Evolutionary conservation across 2,329 filamentous ascomycete species (phyloP).

Genomic region (Alternaria atra): DNA sequence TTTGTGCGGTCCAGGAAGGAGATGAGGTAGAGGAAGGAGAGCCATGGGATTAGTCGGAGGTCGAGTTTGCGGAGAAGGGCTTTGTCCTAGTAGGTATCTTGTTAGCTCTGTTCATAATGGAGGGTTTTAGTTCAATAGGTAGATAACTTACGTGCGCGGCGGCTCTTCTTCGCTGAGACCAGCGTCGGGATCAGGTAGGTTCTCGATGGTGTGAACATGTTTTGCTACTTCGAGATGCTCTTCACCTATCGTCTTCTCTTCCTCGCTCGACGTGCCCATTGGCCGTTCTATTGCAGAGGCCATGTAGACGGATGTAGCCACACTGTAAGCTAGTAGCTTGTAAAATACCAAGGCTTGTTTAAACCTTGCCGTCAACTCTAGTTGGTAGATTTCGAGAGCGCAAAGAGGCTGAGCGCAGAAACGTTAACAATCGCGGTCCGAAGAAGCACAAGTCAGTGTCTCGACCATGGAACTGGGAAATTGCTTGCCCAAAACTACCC

Average conservation of each 20-base stretch:
- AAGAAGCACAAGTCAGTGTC: neutral
- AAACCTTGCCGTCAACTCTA: neutral
- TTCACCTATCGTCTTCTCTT: constrained; percentile 30
- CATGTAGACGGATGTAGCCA: constrained; percentile 17
- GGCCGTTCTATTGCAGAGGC: constrained; percentile 32
- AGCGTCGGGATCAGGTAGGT: constrained; percentile 67
- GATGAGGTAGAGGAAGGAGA: constrained; percentile 76
- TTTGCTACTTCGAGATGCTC: constrained; percentile 18
- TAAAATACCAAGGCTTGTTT: neutral
- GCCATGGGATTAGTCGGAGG: constrained; percentile 68
- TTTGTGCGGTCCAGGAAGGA: constrained; percentile 78
- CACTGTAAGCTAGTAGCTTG: neutral
- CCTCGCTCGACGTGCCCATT: constrained; percentile 28
- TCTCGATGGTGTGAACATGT: constrained; percentile 25
- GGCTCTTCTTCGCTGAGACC: constrained; percentile 70
- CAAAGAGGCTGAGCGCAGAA: neutral
- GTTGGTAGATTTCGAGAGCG: neutral
- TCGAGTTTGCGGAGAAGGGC: constrained; percentile 71
- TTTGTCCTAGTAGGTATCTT: constrained; percentile 60
- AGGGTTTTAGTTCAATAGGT: neutral
- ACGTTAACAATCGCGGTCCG: neutral
- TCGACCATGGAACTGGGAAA: constrained; percentile 5
- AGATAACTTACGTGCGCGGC: constrained; percentile 63
- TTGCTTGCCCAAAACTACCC: neutral
- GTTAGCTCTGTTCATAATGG: neutral